These are phyloP conservation scores for Scytalidium lignicola DNA, from an alignment of 2,329 filamentous ascomycete species.

Conservation along the genomic window DNA sequence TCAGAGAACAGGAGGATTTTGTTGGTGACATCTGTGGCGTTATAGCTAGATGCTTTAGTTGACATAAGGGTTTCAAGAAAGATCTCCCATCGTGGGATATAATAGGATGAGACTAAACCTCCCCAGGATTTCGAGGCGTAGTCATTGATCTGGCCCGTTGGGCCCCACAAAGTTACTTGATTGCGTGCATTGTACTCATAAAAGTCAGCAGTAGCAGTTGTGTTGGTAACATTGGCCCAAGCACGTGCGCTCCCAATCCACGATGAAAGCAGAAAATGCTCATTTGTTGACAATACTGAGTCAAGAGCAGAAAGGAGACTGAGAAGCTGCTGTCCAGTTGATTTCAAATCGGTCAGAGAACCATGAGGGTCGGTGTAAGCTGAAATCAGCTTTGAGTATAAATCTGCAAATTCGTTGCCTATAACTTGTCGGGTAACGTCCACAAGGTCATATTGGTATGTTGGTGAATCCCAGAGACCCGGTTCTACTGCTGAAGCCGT, in stretches of 20 bases:
- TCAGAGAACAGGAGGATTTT: slow-evolving; percentile 12
- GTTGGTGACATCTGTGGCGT: slow-evolving; percentile 14
- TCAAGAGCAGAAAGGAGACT: slow-evolving; percentile 34
- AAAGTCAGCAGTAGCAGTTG: slow-evolving; percentile 27
- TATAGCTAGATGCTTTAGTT: slow-evolving; percentile 11
- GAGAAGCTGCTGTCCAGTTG: slow-evolving; percentile 27
- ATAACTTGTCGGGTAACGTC: slow-evolving; percentile 45
- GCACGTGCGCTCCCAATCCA: slow-evolving; percentile 37
- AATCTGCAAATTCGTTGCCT: slow-evolving; percentile 41
- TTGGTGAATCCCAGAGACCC: slow-evolving; percentile 34
- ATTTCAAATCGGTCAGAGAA: slow-evolving; percentile 17
- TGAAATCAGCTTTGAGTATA: slow-evolving; percentile 45
- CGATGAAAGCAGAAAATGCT: slow-evolving; percentile 35
- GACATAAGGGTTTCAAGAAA: slow-evolving; percentile 37
- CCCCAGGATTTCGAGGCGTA: slow-evolving; percentile 46
- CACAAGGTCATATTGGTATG: slow-evolving; percentile 42
- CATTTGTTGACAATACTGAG: slow-evolving; percentile 34
- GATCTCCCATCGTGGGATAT: slow-evolving; percentile 39
- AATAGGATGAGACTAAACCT: slow-evolving; percentile 41
- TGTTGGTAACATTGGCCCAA: slow-evolving; percentile 17
- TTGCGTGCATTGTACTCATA: slow-evolving; percentile 43
- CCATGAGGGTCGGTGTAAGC: slow-evolving; percentile 27
- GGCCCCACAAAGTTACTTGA: slow-evolving; percentile 47
- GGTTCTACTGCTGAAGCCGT: slow-evolving; percentile 27
- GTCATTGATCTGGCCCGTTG: slow-evolving; percentile 40